Conservation (phyloP, 1,139 yeast species). For the Hyphopichia wangnamkhiaoensis region DNA sequence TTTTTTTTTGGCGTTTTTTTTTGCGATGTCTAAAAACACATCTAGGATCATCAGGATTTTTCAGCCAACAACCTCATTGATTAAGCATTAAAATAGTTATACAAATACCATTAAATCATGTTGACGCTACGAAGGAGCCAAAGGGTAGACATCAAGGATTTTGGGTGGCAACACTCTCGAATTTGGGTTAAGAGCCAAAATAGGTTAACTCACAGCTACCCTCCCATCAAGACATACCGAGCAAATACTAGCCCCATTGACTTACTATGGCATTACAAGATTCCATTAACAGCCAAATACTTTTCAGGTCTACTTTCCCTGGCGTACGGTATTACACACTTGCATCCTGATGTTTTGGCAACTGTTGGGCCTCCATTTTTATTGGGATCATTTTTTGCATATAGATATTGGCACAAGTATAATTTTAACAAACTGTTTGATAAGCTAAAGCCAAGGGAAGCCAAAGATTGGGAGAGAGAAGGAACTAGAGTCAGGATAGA, state of each 20-base stretch:
- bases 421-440: conserved; percentile 17
- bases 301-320: conserved; percentile 26
- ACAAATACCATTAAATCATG: too few relatives aligned
- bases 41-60: too few relatives aligned
- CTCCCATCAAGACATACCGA: conserved; percentile 6
- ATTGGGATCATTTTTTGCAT: conserved; percentile 26
- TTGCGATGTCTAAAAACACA: not conserved
- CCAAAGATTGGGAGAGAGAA: conserved; percentile 9
- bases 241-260: conserved; percentile 26
- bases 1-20: not conserved
- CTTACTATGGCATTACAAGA: conserved; percentile 27
- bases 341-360: conserved; percentile 36
- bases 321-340: conserved; percentile 33
- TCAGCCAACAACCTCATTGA: too few relatives aligned
- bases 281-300: conserved; percentile 32
- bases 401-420: conserved; percentile 16
- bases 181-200: too few relatives aligned
- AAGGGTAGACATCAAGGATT: too few relatives aligned
- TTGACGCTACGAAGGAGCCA: too few relatives aligned
- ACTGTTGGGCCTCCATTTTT: conserved; percentile 41
- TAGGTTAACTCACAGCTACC: not conserved
- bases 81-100: too few relatives aligned
- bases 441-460: conserved; percentile 11
- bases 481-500: conserved; percentile 21
- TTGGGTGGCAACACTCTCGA: too few relatives aligned